phyloP scores from a whole-genome alignment of 2,329 filamentous ascomycete genomes.

The Orbilia oligospora region DNA sequence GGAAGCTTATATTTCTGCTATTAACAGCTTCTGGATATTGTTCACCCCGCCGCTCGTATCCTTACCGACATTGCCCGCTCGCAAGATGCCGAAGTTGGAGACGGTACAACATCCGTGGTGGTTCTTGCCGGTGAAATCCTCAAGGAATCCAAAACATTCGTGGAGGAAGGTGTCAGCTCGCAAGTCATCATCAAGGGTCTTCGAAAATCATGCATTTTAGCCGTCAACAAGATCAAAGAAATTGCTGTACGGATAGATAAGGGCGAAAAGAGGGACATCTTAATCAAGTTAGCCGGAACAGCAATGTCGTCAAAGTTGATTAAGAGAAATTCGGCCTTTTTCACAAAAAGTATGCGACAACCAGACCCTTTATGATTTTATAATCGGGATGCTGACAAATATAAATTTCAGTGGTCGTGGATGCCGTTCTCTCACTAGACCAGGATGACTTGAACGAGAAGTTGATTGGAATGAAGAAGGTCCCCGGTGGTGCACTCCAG shows the following conservation, averaged over 20 bases:
- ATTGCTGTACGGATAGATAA: constrained; percentile 90
- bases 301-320: constrained; percentile 99
- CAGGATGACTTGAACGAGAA: constrained; percentile 98
- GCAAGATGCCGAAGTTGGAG: constrained; percentile 98
- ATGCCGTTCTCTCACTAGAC: constrained; percentile 93
- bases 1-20: constrained; percentile 16
- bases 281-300: constrained; percentile 89
- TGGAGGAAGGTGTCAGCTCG: constrained; percentile 96
- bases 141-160: constrained; percentile 95
- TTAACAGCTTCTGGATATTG: constrained; percentile 89
- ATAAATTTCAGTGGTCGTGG: constrained; percentile 84
- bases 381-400: constrained; percentile 13
- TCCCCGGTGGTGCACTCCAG: constrained; percentile 93
- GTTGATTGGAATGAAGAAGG: constrained; percentile 98
- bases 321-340: constrained; percentile 95
- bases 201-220: constrained; percentile 87
- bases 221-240: constrained; percentile 99
- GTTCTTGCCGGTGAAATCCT: constrained; percentile 97
- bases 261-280: constrained; percentile 85
- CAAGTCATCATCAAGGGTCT: constrained; percentile 98
- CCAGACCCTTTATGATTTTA: not conserved
- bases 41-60: constrained; percentile 96
- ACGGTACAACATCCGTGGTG: constrained; percentile 97
- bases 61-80: constrained; percentile 98
- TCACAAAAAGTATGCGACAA: constrained; percentile 85